These are phyloP conservation scores for Lasiosphaeria miniovina DNA, from an alignment of 495 filamentous ascomycete species.

Conservation along the genomic window DNA sequence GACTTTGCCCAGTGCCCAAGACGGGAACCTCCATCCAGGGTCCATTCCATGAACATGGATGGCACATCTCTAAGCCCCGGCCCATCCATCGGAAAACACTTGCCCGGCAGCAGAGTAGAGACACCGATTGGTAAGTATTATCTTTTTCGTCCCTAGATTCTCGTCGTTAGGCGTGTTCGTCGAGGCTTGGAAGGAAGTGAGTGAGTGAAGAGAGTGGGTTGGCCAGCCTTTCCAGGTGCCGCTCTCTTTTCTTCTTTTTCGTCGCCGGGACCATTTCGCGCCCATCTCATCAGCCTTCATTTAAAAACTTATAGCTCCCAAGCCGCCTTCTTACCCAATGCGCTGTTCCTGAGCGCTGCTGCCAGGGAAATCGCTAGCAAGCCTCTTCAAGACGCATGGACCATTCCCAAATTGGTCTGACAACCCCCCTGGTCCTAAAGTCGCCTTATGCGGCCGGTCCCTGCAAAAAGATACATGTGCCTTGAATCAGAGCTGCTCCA, in stretches of 20 bases:
- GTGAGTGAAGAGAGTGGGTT: too few relatives aligned
- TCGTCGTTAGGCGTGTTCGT: too few relatives aligned
- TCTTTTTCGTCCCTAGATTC: too few relatives aligned
- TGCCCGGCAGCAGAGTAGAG: too few relatives aligned
- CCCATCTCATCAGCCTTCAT: conserved; percentile 15
- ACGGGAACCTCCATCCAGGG: not conserved
- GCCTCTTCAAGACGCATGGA: conserved; percentile 8
- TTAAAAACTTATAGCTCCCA: conserved; percentile 15
- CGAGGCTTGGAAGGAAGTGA: too few relatives aligned
- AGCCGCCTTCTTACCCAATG: conserved; percentile 16
- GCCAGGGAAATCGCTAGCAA: conserved; percentile 24
- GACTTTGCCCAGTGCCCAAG: not conserved
- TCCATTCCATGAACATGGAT: not conserved
- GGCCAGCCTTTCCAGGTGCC: too few relatives aligned
- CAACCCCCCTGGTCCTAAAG: conserved; percentile 18
- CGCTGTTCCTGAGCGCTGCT: conserved; percentile 22
- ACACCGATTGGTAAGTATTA: too few relatives aligned
- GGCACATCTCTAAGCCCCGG: not conserved
- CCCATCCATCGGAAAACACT: not conserved
- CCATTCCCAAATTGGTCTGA: conserved; percentile 23
- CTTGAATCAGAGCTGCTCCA: conserved; percentile 19
- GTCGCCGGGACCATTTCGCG: conserved; percentile 4
- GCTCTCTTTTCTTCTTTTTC: not conserved
- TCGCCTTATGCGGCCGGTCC: conserved; percentile 20
- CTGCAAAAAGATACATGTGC: conserved; percentile 20